Evolutionary conservation across 192 early-diverging fungal species (phyloP), one percentile per base, ranked within the genome.

Genomic region (Podila epicladia): DNA sequence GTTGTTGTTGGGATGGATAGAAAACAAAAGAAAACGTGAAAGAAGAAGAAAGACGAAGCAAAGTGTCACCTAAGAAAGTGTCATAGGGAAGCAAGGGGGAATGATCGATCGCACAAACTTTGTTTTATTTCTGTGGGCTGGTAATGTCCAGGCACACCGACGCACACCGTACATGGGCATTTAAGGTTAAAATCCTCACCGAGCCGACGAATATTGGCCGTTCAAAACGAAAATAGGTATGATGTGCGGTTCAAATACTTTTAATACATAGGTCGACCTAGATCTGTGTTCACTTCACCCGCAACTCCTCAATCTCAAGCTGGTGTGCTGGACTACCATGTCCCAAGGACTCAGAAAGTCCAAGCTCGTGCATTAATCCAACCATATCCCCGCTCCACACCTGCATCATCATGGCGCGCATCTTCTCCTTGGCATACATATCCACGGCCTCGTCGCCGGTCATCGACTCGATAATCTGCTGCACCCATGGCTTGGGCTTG

Each of bases 341-440:
- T 20, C 71, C 61, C 5, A 35, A 8, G n/a, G 66, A 35, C 20
- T 69, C 69, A 9, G 53, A 17, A 17, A 78, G 19, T 0, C 75
- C 75, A 22, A 71, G 3, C 4, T 80, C 76, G 6, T 72, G 65
- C 71, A 72, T 53, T 20, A 80, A 41, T 11, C 77, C 71, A 28
- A 59, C 24, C 65, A 73, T 65, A 48, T 80, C 71, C 0, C 77
- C 77, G 9, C 32, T 58, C 66, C 66, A 69, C 7, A 73, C 26
- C 24, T 29, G 62, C 77, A 72, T 80, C 77, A 80, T 73, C 77
- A 80, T 37, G 2, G 77, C 35, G 45, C 62, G 65, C 9, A 80
- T 20, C 41, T 72, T 69, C 45, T 67, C 65, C 53, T 80, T 80
- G n/a, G 71, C 71, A 61, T 73, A 80, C 82, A 83, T 73, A 19